These are phyloP conservation scores for Fusarium anguioides DNA, from an alignment of 2,329 filamentous ascomycete species.

Conservation along the genomic window DNA sequence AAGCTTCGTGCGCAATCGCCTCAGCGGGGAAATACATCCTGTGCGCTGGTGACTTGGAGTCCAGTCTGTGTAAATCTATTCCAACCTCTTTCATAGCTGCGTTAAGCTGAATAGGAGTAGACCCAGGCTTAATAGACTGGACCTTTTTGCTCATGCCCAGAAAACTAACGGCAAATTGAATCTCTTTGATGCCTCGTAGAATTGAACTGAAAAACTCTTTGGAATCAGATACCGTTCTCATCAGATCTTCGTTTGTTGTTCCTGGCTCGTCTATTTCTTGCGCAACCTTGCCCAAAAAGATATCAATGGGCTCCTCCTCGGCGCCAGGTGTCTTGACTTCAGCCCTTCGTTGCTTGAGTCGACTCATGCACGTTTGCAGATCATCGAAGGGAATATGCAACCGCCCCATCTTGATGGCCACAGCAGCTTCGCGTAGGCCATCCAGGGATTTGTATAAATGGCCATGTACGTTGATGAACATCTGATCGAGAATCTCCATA, in stretches of 20 bases:
- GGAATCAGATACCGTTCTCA: conserved; percentile 88
- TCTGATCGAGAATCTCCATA: conserved; percentile 87
- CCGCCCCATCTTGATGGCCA: conserved; percentile 90
- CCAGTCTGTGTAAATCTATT: conserved; percentile 89
- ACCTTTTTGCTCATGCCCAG: conserved; percentile 87
- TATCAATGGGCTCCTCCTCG: conserved; percentile 66
- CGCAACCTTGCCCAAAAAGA: conserved; percentile 77
- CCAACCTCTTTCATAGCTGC: conserved; percentile 97
- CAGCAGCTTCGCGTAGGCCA: conserved; percentile 87
- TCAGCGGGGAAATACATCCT: conserved; percentile 97
- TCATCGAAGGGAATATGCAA: conserved; percentile 94
- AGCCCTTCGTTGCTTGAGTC: conserved; percentile 60
- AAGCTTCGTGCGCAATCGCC: conserved; percentile 93
- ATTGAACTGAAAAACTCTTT: conserved; percentile 93
- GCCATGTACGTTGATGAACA: conserved; percentile 90
- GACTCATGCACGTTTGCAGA: conserved; percentile 70
- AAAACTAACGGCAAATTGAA: conserved; percentile 94
- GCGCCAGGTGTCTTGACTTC: conserved; percentile 51
- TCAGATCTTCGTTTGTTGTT: conserved; percentile 73
- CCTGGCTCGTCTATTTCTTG: conserved; percentile 78
- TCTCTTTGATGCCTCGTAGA: conserved; percentile 91
- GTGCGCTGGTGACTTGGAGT: conserved; percentile 92
- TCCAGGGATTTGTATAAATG: conserved; percentile 86
- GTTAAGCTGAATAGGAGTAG: conserved; percentile 82
- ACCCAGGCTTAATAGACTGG: conserved; percentile 71